phyloP scores from a whole-genome alignment of 192 early-diverging fungal species.

The Coemansia reversa region DNA sequence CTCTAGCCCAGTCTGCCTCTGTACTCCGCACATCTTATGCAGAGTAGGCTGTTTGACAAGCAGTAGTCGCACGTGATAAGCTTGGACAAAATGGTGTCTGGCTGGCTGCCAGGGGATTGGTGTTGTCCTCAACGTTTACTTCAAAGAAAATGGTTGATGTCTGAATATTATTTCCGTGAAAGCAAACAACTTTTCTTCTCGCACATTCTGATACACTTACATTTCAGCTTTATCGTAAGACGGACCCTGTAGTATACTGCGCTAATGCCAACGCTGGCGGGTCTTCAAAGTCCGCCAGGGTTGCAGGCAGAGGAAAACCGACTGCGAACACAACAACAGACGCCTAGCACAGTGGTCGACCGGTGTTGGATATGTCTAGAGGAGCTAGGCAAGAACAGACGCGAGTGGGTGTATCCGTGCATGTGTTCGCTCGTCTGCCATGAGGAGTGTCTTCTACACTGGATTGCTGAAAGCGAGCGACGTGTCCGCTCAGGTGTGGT shows the following conservation, averaged over 20 bases:
- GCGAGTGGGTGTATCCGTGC: constrained; percentile 70
- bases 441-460: constrained; percentile 73
- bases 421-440: constrained; percentile 75
- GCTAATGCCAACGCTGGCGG: background rate
- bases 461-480: constrained; percentile 69
- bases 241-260: background rate
- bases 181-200: background rate
- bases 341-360: constrained; percentile 11
- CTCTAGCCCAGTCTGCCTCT: too few species aligned
- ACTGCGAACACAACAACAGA: background rate
- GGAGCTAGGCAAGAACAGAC: constrained; percentile 59
- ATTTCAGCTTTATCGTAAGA: background rate
- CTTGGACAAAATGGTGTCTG: background rate
- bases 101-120: background rate
- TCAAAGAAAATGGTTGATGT: too few species aligned
- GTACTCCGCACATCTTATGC: background rate
- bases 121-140: too few species aligned
- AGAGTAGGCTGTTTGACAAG: background rate
- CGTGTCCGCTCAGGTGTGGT: constrained; percentile 39
- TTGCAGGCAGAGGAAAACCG: constrained; percentile 6
- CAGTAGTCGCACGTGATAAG: background rate
- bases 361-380: constrained; percentile 81
- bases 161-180: background rate
- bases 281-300: background rate
- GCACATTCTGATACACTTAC: background rate